Base-by-base conservation (phyloP, 2,329 filamentous ascomycete genomes). In the Sarocladiaceae sp. region DNA sequence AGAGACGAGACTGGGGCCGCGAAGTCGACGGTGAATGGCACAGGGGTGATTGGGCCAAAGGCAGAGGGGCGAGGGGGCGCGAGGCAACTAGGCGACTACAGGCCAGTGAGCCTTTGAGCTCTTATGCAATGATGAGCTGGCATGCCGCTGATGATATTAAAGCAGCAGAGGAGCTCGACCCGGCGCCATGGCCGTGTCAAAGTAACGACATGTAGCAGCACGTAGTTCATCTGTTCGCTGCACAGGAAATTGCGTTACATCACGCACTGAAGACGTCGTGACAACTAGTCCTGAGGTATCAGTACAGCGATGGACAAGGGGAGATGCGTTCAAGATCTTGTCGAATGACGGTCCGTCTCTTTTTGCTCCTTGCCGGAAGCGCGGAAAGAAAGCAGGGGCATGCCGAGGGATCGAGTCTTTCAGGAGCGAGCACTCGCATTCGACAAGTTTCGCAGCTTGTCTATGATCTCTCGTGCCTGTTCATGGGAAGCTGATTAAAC, bases 51-150 rank as follows among this genome's bases (percentile, higher is more conserved):
- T 56, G 54, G 53, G 31, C 42, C 12, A 34, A 16, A 9, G 18
- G 19, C 48, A 35, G 47, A 56, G 51, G 37, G 37, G n/a, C n/a
- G n/a, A n/a, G n/a, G 52, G 57, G 55, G 52, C 58, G 58, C 61
- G 61, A 65, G 60, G 61, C 60, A 63, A 61, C 62, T 63, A 65
- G 63, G 64, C 59, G 63, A 57, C 63, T 59, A 59, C 61, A 58
- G 55, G 53, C 57, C 58, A 32, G n/a, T 44, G 40, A 63, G 65
- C 64, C 56, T 61, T 64, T 64, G 59, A 64, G 64, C 64, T 65
- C 69, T 73, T 73, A 85, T 82, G 82, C 80, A 84, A 65, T 79
- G 81, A 84, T 85, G 82, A 81, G 82, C 78, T 85, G 82, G 80
- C 82, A 65, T 78, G 74, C 76, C 64, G 58, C 54, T 68, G 68